phyloP scores from a whole-genome alignment of 202 grass and related monocot species.

The Carex arenaria region DNA sequence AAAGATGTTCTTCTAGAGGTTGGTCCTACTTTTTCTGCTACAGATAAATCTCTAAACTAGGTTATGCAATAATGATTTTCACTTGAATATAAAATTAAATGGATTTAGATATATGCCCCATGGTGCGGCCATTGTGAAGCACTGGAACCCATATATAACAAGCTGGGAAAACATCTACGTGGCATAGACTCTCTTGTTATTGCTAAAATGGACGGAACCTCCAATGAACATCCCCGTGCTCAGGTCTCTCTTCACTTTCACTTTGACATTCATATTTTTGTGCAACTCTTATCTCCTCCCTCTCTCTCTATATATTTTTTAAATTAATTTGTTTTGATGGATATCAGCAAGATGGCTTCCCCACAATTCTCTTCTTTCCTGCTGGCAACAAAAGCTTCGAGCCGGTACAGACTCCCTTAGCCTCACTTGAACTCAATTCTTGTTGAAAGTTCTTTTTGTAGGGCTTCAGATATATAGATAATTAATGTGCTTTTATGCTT shows the following conservation, averaged over 20 bases:
- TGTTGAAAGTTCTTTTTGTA: background rate
- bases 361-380: constrained; percentile 89
- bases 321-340: constrained; percentile 1
- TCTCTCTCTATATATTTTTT: background rate
- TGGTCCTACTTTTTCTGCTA: constrained; percentile 12
- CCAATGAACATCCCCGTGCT: constrained; percentile 77
- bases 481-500: background rate
- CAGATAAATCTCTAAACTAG: background rate
- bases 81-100: background rate
- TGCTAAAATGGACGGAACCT: constrained; percentile 93
- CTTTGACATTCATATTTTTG: constrained; percentile 18
- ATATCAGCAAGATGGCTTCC: constrained; percentile 84
- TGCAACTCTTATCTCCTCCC: background rate
- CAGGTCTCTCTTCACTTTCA: constrained; percentile 40
- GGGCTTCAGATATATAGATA: background rate
- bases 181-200: constrained; percentile 78
- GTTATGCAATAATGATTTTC: background rate
- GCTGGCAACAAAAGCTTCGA: constrained; percentile 95
- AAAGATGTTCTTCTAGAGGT: constrained; percentile 98
- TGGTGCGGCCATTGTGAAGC: constrained; percentile 98
- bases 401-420: constrained; percentile 47
- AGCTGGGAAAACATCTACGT: constrained; percentile 62
- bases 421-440: background rate
- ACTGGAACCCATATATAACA: constrained; percentile 83
- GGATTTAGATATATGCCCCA: constrained; percentile 75